A percentile compares a stretch with the other conserved stretches of the same genome.
Evolutionary conservation across 2,329 filamentous ascomycete genomes (phyloP).

Genomic region (Cladorrhinum sp.): DNA sequence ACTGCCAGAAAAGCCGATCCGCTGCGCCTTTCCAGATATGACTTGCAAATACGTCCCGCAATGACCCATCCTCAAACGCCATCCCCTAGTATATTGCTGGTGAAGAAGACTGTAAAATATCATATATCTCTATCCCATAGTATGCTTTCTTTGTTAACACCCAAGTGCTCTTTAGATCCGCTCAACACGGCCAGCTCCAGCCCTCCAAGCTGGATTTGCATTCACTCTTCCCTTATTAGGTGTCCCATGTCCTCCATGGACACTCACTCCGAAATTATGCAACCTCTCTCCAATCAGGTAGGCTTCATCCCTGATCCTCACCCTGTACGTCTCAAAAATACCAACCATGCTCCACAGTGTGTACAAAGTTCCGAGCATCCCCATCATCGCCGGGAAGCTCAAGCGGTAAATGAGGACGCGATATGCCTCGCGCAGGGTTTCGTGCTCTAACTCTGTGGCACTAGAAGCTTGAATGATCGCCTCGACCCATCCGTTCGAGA

Average conservation of each 20-base stretch:
- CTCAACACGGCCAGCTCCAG: conserved; percentile 27
- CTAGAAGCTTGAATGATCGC: conserved; percentile 10
- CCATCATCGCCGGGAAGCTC: conserved; percentile 67
- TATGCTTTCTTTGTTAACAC: neutral
- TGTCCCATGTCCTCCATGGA: conserved; percentile 30
- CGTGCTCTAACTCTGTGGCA: conserved; percentile 5
- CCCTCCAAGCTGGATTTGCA: conserved; percentile 33
- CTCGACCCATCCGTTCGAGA: conserved; percentile 34
- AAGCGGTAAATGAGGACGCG: conserved; percentile 47
- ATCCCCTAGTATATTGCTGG: neutral
- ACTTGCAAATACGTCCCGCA: too few relatives aligned
- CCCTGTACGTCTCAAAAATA: conserved; percentile 72
- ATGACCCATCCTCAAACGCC: neutral
- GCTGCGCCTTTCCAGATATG: too few relatives aligned
- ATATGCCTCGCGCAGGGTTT: conserved; percentile 29
- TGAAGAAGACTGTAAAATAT: too few relatives aligned
- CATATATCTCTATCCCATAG: neutral
- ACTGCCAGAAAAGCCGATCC: too few relatives aligned
- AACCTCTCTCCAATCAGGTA: conserved; percentile 92
- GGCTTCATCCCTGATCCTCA: conserved; percentile 85
- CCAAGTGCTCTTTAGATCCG: conserved; percentile 27
- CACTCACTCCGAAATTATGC: conserved; percentile 76
- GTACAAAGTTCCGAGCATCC: conserved; percentile 46
- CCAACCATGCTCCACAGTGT: conserved; percentile 51
- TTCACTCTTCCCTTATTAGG: conserved; percentile 31